Conservation (phyloP, 495 filamentous ascomycete genomes). For the Penicillium nucicola region DNA sequence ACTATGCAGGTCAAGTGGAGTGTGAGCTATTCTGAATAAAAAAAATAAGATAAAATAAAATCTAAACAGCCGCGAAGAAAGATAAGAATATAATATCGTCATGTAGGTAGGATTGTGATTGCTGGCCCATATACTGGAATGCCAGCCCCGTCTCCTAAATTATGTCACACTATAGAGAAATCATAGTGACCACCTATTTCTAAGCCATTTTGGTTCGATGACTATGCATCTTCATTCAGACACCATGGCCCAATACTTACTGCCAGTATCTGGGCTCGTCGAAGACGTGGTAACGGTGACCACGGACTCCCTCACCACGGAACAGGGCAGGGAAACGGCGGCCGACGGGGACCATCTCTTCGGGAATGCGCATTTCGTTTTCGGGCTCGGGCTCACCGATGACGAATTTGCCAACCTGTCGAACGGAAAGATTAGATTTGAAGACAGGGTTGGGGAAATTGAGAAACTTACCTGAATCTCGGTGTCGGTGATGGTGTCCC, state of each 20-base stretch:
- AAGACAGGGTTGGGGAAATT: not conserved
- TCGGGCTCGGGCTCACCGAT: constrained; percentile 68
- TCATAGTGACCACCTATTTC: not conserved
- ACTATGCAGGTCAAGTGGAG: not conserved
- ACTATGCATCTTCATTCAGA: not conserved
- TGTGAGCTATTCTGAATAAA: not conserved
- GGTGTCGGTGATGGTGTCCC: constrained; percentile 93
- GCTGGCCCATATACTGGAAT: constrained; percentile 3
- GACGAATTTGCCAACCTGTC: constrained; percentile 85
- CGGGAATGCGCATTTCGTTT: constrained; percentile 54
- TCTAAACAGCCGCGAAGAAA: no score
- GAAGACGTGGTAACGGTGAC: constrained; percentile 94
- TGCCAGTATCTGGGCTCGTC: constrained; percentile 79
- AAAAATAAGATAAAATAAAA: no score
- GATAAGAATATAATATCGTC: constrained; percentile 1
- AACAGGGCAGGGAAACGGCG: constrained; percentile 87
- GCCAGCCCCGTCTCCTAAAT: not conserved
- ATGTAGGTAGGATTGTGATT: not conserved
- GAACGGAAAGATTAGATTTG: constrained; percentile 11
- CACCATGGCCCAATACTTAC: constrained; percentile 11
- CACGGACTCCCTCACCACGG: constrained; percentile 79
- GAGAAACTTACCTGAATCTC: constrained; percentile 73
- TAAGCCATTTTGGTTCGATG: not conserved
- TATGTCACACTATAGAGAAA: constrained; percentile 6
- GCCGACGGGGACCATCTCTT: constrained; percentile 68